Base-by-base conservation (phyloP, 768 basidiomycete species). In the Lanmaoa pseudosensibilis region DNA sequence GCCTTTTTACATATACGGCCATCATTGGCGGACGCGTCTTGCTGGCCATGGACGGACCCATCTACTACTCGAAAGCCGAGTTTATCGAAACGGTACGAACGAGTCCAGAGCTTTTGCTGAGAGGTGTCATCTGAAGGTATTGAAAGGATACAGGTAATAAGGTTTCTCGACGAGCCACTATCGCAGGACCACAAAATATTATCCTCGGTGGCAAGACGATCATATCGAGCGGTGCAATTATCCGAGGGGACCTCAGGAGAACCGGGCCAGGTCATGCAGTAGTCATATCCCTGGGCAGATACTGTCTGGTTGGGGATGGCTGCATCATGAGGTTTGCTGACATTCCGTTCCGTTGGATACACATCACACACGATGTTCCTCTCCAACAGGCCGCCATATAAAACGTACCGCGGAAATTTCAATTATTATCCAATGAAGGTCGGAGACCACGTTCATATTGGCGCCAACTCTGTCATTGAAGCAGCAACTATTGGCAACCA, bases 351-450 rank as follows among this genome's bases (percentile, higher is more conserved):
- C 12, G 13, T 54, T 13, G 19, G 15, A 37, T 23, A 1, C 19
- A 2, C 10, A 19, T n/a, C 32, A 30, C 51, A 39, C 23, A 46
- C 43, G 41, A 27, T 8, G 21, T 41, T 47, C 23, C 37, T 18
- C 36, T 32, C 34, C 23, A 15, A 37, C 43, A 90, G 90, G 60
- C 92, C 90, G 11, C 92, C 90, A 4, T 91, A 92, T 71, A 92
- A 93, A 73, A 93, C 91, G 0, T 94, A 93, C 70, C 84, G 91
- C 50, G 90, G 90, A 58, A 87, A 89, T 59, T 92, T 93, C 79
- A 97, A 98, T 68, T 98, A 95, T 74, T 98, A 98, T 67, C 96
- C 96, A 6, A 93, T 98, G 87, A 94, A 95, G 70, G 86, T 99
- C 11, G 92, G 93, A 3, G 95, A 98, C 73, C 86, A 92, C 68